phyloP scores from a whole-genome alignment of 768 basidiomycete species.

The Mycena vulgaris region DNA sequence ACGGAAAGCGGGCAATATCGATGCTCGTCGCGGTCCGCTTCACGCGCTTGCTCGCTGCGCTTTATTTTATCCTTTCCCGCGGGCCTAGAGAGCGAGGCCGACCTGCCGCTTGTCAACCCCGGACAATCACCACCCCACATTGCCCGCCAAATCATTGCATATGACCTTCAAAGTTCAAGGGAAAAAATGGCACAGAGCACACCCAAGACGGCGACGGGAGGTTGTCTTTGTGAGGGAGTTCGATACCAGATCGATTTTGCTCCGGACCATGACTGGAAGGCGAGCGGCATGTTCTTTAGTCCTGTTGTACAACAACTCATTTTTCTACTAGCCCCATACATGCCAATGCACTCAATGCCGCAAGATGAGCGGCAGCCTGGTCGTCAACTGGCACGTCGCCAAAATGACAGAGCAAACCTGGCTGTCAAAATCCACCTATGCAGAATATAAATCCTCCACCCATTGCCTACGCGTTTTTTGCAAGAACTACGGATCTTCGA shows the following conservation, averaged over 20 bases:
- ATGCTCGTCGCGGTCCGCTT: no score
- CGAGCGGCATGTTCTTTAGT: not conserved
- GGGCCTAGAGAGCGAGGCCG: no score
- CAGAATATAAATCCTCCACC: constrained; percentile 31
- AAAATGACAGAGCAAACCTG: constrained; percentile 8
- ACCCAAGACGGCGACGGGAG: constrained; percentile 16
- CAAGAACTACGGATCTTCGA: constrained; percentile 25
- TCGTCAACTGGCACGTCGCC: constrained; percentile 10
- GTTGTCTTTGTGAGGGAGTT: constrained; percentile 27
- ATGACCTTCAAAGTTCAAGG: no score
- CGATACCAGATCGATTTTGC: constrained; percentile 28
- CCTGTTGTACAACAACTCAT: not conserved
- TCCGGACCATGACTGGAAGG: constrained; percentile 25
- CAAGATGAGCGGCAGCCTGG: constrained; percentile 21
- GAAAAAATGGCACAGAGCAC: no score
- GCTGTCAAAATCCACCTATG: constrained; percentile 28
- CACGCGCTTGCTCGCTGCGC: no score
- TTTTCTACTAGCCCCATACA: constrained; percentile 19
- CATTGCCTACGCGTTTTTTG: constrained; percentile 20
- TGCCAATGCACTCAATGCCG: constrained; percentile 36
- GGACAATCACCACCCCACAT: no score
- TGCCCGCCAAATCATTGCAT: no score
- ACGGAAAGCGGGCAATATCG: no score
- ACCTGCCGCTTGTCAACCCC: no score
- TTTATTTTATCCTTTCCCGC: no score